Conservation (phyloP, 2,329 filamentous ascomycete species). For the Penicillium sp. region DNA sequence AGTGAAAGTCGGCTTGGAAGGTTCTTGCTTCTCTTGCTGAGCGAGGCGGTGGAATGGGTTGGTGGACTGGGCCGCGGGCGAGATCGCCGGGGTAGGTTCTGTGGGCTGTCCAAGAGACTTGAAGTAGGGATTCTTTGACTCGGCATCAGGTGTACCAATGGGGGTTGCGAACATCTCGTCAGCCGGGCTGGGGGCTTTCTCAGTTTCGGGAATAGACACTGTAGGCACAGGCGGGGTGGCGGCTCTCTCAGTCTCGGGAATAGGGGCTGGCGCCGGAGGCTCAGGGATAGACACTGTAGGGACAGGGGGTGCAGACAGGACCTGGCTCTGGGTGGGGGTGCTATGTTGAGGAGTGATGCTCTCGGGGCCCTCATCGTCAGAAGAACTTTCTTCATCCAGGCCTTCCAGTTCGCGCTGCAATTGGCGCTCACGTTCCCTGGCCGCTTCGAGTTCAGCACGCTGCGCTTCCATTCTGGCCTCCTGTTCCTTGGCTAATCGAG, state of each 20-base stretch:
- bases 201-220: constrained; percentile 40
- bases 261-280: constrained; percentile 22
- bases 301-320: constrained; percentile 41
- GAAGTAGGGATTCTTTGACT: constrained; percentile 94
- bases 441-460: constrained; percentile 85
- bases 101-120: constrained; percentile 72
- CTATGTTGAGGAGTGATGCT: constrained; percentile 61
- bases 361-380: constrained; percentile 72
- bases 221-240: constrained; percentile 32
- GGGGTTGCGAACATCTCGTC: constrained; percentile 37
- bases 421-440: constrained; percentile 82
- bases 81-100: constrained; percentile 46
- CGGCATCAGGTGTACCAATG: constrained; percentile 57
- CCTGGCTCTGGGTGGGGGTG: constrained; percentile 55
- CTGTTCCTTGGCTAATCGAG: constrained; percentile 81
- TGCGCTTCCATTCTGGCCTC: constrained; percentile 78
- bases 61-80: constrained; percentile 61
- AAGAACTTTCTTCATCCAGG: constrained; percentile 68
- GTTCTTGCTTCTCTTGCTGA: constrained; percentile 54
- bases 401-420: constrained; percentile 81
- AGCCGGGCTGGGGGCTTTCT: constrained; percentile 47
- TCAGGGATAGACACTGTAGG: constrained; percentile 21
- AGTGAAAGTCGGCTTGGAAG: constrained; percentile 48
- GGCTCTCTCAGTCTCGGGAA: constrained; percentile 46
- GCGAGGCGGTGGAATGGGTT: constrained; percentile 90